A percentile compares a stretch with the other conserved stretches of the same genome.
phyloP scores from a whole-genome alignment of 1,284 basidiomycete species.

The Ustilago tritici region DNA sequence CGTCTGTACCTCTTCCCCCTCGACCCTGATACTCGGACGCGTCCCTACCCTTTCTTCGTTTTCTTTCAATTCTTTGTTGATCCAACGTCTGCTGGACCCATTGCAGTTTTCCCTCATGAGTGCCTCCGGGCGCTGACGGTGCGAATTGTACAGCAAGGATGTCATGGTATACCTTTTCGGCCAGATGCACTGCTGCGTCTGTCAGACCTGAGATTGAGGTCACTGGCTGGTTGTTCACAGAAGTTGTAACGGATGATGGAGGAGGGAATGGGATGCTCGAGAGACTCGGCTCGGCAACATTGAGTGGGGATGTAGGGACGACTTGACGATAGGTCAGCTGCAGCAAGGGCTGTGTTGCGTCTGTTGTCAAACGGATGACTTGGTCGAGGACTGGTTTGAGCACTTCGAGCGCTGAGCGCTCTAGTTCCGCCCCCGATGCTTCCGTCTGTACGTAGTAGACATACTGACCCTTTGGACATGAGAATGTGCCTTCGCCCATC shows the following conservation, averaged over 20 bases:
- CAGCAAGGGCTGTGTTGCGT: slow-evolving; percentile 17
- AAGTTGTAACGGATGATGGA: background rate
- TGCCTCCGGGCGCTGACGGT: background rate
- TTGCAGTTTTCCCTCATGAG: slow-evolving; percentile 70
- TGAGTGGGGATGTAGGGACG: background rate
- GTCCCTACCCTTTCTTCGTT: slow-evolving; percentile 33
- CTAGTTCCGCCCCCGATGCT: background rate
- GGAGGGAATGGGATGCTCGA: slow-evolving; percentile 38
- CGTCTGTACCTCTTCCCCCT: slow-evolving; percentile 48
- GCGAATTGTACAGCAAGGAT: slow-evolving; percentile 63
- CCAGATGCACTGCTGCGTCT: slow-evolving; percentile 29
- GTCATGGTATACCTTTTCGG: slow-evolving; percentile 59
- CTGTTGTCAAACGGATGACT: slow-evolving; percentile 13
- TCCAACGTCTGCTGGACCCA: slow-evolving; percentile 74
- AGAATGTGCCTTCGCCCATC: slow-evolving; percentile 85
- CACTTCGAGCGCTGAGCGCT: slow-evolving; percentile 6
- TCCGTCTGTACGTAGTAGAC: slow-evolving; percentile 54
- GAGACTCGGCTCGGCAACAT: background rate
- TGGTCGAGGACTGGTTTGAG: slow-evolving; percentile 33
- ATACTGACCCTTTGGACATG: slow-evolving; percentile 78
- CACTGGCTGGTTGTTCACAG: slow-evolving; percentile 3
- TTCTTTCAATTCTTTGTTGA: slow-evolving; percentile 74
- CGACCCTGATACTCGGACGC: slow-evolving; percentile 56
- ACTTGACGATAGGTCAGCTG: slow-evolving; percentile 41
- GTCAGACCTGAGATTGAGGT: slow-evolving; percentile 37